Base-by-base conservation (phyloP, 1,284 basidiomycete genomes). In the Caloboletus inedulis region DNA sequence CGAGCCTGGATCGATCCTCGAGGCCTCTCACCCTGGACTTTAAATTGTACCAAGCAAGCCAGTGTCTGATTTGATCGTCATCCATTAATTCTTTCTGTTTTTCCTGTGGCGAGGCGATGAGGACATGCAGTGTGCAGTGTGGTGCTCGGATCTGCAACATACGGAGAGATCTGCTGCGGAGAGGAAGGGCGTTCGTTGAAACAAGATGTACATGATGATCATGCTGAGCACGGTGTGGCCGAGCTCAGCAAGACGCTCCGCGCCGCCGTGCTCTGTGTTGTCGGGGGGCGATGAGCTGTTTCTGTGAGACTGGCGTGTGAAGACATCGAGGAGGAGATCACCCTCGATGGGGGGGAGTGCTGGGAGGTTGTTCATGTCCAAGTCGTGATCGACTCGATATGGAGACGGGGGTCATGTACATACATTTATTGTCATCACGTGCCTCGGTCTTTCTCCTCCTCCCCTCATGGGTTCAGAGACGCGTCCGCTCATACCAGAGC, bases 301-400 rank as follows among this genome's bases (percentile, higher is more conserved):
- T 50, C 63, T 57, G 33, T 51, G 36, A 0, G 76, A 71, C 25
- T 58, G 61, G 46, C 81, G 78, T 0, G 74, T 77, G 60, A 71
- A 76, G 43, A 84, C 72, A 56, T 81, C 80, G 43, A 83, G 73
- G 39, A 78, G 60, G 47, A 81, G 64, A 44, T 80, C 76, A 14
- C 77, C 79, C 18, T 76, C 73, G 56, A 82, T 77, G 52, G 70
- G 63, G 3, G 80, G 80, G 18, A 63, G 53, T 0, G 65, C 33
- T 0, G 64, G 63, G 36, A 64, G 56, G 56, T 49, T 57, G 61
- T 61, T 67, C 63, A 63, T 62, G 45, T 43, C 47, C 37, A 52
- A 55, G 43, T 12, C 21, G 19, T 36, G 50, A 53, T 57, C 59
- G 44, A 31, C 44, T 21, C 12, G 54, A 47, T 49, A 23, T 21